A percentile compares a stretch with the other conserved stretches of the same genome.
These are phyloP conservation scores for Helotiales sp. DNA, from an alignment of 2,329 filamentous ascomycete species.

Conservation along the genomic window DNA sequence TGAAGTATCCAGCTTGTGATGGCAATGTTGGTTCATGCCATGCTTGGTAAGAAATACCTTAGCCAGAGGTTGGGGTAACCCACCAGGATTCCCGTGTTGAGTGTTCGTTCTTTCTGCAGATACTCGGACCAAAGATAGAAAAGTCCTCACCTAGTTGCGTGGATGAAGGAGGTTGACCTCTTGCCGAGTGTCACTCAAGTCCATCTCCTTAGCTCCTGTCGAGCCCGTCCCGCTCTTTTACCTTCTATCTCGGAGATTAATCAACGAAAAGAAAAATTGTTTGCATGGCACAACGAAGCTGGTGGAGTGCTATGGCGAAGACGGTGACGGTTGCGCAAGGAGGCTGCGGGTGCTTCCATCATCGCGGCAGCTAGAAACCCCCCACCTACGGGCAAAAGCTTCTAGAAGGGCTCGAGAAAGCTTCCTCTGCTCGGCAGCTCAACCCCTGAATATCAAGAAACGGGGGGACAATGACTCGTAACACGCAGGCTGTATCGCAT, in stretches of 20 bases:
- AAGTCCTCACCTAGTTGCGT: background rate
- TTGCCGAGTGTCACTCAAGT: background rate
- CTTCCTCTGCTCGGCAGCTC: background rate
- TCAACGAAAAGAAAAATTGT: background rate
- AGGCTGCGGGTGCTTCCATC: background rate
- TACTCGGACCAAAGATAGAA: background rate
- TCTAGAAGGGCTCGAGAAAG: conserved; percentile 4
- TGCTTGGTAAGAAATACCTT: background rate
- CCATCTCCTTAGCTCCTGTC: background rate
- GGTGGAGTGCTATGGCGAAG: background rate
- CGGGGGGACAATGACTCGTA: conserved; percentile 1
- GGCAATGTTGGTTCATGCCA: background rate
- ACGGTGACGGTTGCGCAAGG: background rate
- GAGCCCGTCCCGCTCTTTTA: background rate
- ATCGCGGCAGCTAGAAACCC: conserved; percentile 3
- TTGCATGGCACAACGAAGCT: background rate
- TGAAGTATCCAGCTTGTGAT: background rate
- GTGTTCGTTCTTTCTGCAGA: background rate
- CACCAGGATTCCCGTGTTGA: too few species aligned
- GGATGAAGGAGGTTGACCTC: background rate
- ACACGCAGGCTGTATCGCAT: background rate
- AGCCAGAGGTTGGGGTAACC: too few species aligned
- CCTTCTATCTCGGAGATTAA: background rate
- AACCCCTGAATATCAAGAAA: background rate
- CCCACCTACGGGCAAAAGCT: background rate